Conservation (phyloP, 805 yeast genomes). For the Cyberlindnera xylosilytica region DNA sequence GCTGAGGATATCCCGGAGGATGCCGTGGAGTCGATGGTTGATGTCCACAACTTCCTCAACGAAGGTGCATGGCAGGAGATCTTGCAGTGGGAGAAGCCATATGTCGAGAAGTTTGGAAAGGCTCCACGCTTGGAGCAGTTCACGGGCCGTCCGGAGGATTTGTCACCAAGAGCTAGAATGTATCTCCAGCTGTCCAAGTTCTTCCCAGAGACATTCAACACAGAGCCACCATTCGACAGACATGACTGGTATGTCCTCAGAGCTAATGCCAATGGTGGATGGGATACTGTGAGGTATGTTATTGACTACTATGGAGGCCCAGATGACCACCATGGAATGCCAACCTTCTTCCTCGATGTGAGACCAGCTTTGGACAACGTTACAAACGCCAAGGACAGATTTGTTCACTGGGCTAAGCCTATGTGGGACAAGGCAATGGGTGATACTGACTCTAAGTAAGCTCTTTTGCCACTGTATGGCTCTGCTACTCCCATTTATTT, state of each 20-base stretch:
- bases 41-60: conserved; percentile 90
- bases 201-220: conserved; percentile 69
- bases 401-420: conserved; percentile 64
- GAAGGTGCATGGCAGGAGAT: conserved; percentile 98
- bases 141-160: conserved; percentile 87
- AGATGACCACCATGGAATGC: conserved; percentile 85
- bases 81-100: conserved; percentile 81
- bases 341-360: conserved; percentile 89
- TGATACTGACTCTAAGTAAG: conserved; percentile 1
- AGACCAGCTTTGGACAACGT: conserved; percentile 87
- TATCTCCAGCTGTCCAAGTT: conserved; percentile 61
- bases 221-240: conserved; percentile 92
- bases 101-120: conserved; percentile 49
- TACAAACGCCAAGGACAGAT: conserved; percentile 63
- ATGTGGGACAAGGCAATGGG: conserved; percentile 65
- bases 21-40: conserved; percentile 96
- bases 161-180: conserved; percentile 80
- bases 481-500: background rate
- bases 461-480: no score
- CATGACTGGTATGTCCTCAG: conserved; percentile 98
- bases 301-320: conserved; percentile 97
- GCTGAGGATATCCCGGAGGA: conserved; percentile 86
- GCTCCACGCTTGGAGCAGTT: conserved; percentile 80
- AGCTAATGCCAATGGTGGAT: conserved; percentile 41
- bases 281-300: conserved; percentile 82